Conservation (phyloP, 345 rosid genomes). For the Aurinia saxatilis region DNA sequence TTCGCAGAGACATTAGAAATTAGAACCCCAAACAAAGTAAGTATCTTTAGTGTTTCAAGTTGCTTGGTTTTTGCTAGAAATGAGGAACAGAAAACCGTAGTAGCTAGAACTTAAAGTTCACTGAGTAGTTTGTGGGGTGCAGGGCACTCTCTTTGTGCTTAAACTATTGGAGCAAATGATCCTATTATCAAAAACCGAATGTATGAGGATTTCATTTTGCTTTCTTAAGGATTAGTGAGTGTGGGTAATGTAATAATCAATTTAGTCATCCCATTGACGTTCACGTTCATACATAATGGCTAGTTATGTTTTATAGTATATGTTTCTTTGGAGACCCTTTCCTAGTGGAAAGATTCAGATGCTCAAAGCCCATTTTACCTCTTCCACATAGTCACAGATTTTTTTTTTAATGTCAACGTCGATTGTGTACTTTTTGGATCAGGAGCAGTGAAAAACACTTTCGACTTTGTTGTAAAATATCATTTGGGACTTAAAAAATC, state of each 20-base stretch:
- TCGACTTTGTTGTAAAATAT: no score
- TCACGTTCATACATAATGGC: slow-evolving; percentile 24
- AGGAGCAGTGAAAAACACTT: no score
- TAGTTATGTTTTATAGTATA: neutral
- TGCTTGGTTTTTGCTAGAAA: neutral
- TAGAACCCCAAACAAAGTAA: neutral
- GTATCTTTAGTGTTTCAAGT: slow-evolving; percentile 8
- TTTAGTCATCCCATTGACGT: slow-evolving; percentile 1
- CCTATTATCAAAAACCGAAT: neutral
- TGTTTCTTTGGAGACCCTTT: no score
- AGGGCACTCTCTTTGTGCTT: slow-evolving; percentile 3
- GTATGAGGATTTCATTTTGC: slow-evolving; percentile 10
- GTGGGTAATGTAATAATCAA: slow-evolving; percentile 18
- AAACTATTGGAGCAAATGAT: neutral
- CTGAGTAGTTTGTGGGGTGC: slow-evolving; percentile 8
- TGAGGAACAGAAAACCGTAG: slow-evolving; percentile 7
- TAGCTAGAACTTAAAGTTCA: neutral
- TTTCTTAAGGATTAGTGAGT: neutral
- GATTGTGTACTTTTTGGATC: no score
- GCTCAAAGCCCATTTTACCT: neutral
- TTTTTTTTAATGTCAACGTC: no score
- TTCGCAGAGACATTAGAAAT: neutral
- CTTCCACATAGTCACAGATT: slow-evolving; percentile 7
- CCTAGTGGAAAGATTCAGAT: neutral
- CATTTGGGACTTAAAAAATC: no score